Conservation (phyloP, 139 green algal species). For the Auxenochlorella pyrenoidosa region DNA sequence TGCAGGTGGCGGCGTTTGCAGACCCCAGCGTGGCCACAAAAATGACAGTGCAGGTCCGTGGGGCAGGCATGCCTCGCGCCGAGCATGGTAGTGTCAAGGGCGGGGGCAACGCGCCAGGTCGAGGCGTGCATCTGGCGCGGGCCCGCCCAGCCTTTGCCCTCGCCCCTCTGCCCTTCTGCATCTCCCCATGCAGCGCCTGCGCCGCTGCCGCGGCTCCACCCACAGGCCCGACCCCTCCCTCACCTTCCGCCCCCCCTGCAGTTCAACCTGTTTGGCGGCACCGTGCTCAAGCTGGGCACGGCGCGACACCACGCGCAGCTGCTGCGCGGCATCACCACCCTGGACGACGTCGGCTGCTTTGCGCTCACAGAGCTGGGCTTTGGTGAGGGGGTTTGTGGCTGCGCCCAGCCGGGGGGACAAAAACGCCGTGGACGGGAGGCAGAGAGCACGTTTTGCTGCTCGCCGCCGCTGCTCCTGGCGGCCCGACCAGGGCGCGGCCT, state of each 20-base stretch:
- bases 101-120: too few relatives aligned
- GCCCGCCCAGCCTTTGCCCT: too few relatives aligned
- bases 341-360: slow-evolving; percentile 88
- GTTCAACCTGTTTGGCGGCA: slow-evolving; percentile 94
- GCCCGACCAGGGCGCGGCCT: too few relatives aligned
- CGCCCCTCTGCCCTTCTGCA: too few relatives aligned
- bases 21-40: slow-evolving; percentile 91
- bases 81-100: too few relatives aligned
- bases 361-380: slow-evolving; percentile 93
- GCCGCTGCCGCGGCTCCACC: too few relatives aligned
- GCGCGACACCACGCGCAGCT: slow-evolving; percentile 78
- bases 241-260: slow-evolving; percentile 48
- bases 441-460: too few relatives aligned
- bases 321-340: slow-evolving; percentile 74
- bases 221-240: neutral
- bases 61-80: neutral
- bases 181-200: too few relatives aligned
- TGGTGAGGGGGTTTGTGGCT: slow-evolving; percentile 46
- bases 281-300: slow-evolving; percentile 91
- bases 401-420: too few relatives aligned
- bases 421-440: too few relatives aligned
- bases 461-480: too few relatives aligned
- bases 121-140: too few relatives aligned
- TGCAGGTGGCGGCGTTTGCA: slow-evolving; percentile 62
- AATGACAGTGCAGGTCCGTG: slow-evolving; percentile 67